Percentiles rank a stretch among this genome's conserved stretches.
phyloP scores from a whole-genome alignment of 176 grass and related monocot genomes.

The Lolium multiflorum region DNA sequence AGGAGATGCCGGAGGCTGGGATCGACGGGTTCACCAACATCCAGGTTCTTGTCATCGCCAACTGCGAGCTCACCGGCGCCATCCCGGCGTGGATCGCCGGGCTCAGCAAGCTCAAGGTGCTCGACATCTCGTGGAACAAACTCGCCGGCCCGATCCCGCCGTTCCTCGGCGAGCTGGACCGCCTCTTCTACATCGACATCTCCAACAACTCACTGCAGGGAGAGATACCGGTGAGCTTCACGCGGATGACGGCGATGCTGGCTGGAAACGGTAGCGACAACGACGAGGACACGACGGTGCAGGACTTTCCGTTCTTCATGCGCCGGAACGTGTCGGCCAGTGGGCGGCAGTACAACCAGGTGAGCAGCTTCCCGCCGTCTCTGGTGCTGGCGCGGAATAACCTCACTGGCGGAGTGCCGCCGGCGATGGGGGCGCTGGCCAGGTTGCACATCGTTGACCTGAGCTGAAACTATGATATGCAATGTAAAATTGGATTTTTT shows the following conservation, averaged over 20 bases:
- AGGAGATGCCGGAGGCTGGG: constrained; percentile 43
- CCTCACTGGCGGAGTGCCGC: constrained; percentile 56
- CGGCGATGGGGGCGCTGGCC: constrained; percentile 44
- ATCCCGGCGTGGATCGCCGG: constrained; percentile 55
- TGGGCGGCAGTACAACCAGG: constrained; percentile 53
- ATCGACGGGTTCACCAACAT: constrained; percentile 51
- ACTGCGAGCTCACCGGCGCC: constrained; percentile 50
- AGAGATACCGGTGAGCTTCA: constrained; percentile 54
- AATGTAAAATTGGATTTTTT: no score
- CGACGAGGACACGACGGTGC: constrained; percentile 10
- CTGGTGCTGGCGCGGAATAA: constrained; percentile 59
- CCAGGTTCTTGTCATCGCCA: constrained; percentile 62
- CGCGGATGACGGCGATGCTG: constrained; percentile 35
- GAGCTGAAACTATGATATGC: constrained; percentile 52
- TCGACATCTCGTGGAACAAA: constrained; percentile 75
- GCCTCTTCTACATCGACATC: constrained; percentile 74
- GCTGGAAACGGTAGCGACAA: neutral
- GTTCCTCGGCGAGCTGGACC: constrained; percentile 53
- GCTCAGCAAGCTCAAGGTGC: constrained; percentile 63
- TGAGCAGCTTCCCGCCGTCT: constrained; percentile 69
- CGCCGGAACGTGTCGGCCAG: constrained; percentile 47
- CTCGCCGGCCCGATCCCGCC: constrained; percentile 61
- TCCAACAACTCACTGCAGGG: constrained; percentile 69
- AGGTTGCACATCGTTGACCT: constrained; percentile 68
- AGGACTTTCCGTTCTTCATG: constrained; percentile 61